These are phyloP conservation scores for Chytridiales sp. DNA, from an alignment of 371 early-diverging fungal genomes.

Conservation along the genomic window DNA sequence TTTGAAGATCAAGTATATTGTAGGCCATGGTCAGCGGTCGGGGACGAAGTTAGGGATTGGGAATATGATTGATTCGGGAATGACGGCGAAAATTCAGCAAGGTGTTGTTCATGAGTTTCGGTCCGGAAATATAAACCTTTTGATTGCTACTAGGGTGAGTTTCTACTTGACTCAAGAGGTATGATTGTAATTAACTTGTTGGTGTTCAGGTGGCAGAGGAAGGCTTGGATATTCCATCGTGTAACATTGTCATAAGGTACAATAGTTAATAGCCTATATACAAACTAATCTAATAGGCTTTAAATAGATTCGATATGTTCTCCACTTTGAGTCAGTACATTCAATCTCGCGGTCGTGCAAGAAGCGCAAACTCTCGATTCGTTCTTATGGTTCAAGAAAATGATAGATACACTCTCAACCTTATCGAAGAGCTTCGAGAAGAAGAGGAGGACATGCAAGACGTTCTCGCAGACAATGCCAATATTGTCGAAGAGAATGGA, in stretches of 20 bases:
- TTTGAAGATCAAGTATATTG: slow-evolving; percentile 58
- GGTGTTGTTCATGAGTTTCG: slow-evolving; percentile 67
- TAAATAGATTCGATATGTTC: slow-evolving; percentile 77
- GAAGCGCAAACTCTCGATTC: slow-evolving; percentile 70
- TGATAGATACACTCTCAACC: slow-evolving; percentile 44
- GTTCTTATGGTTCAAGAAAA: slow-evolving; percentile 65
- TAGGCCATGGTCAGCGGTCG: slow-evolving; percentile 63
- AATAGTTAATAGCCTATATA: slow-evolving; percentile 27
- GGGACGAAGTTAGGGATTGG: not conserved
- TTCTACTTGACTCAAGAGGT: not conserved
- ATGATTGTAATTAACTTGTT: not conserved
- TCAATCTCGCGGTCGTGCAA: slow-evolving; percentile 94
- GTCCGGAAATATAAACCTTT: slow-evolving; percentile 50
- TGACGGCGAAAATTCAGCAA: slow-evolving; percentile 65
- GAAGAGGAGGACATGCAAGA: slow-evolving; percentile 56
- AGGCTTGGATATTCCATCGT: slow-evolving; percentile 94
- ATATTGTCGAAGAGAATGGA: slow-evolving; percentile 2
- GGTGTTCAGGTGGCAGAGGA: slow-evolving; percentile 83
- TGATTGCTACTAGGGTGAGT: slow-evolving; percentile 45
- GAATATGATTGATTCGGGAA: slow-evolving; percentile 38
- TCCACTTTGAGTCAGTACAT: slow-evolving; percentile 74
- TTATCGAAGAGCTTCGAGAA: slow-evolving; percentile 44
- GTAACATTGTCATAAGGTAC: slow-evolving; percentile 87
- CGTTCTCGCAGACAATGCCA: too few species aligned
- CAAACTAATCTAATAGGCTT: slow-evolving; percentile 21